Conservation (phyloP, 2,329 filamentous ascomycete genomes). For the Pyricularia grisea region DNA sequence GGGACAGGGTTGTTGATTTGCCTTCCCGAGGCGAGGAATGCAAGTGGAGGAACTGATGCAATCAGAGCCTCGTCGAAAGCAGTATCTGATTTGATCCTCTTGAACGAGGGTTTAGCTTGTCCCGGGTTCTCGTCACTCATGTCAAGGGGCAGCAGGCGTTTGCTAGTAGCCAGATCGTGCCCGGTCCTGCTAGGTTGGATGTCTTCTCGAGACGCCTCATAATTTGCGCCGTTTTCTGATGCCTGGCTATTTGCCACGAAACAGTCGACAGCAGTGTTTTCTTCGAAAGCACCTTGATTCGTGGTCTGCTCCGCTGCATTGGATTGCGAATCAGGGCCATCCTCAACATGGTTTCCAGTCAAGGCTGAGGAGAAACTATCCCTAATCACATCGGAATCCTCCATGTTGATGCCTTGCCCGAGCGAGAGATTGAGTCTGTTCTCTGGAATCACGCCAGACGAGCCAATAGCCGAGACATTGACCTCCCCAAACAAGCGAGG, state of each 20-base stretch:
- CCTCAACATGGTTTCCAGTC: constrained; percentile 13
- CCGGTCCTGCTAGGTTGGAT: constrained; percentile 7
- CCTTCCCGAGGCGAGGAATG: constrained; percentile 38
- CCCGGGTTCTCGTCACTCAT: constrained; percentile 39
- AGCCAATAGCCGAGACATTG: constrained; percentile 41
- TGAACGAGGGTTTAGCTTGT: constrained; percentile 36
- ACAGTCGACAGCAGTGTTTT: constrained; percentile 24
- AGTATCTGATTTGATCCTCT: constrained; percentile 41
- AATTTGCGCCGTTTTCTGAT: neutral
- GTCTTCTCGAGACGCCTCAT: neutral
- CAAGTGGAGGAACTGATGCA: constrained; percentile 38
- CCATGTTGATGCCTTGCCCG: constrained; percentile 18
- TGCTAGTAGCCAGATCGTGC: constrained; percentile 36
- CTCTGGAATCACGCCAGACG: constrained; percentile 39
- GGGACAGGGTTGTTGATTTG: constrained; percentile 48
- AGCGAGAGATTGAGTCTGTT: constrained; percentile 36
- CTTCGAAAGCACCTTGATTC: constrained; percentile 37
- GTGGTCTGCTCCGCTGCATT: constrained; percentile 12
- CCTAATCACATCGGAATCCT: constrained; percentile 17
- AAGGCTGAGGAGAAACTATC: constrained; percentile 25
- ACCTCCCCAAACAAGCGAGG: constrained; percentile 46
- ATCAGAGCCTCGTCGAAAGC: constrained; percentile 40
- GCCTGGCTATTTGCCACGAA: neutral
- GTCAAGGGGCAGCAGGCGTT: constrained; percentile 39
- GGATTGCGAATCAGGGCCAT: constrained; percentile 9